Conservation (phyloP, 78 protist genomes). For the Pigoraptor vietnamica region DNA sequence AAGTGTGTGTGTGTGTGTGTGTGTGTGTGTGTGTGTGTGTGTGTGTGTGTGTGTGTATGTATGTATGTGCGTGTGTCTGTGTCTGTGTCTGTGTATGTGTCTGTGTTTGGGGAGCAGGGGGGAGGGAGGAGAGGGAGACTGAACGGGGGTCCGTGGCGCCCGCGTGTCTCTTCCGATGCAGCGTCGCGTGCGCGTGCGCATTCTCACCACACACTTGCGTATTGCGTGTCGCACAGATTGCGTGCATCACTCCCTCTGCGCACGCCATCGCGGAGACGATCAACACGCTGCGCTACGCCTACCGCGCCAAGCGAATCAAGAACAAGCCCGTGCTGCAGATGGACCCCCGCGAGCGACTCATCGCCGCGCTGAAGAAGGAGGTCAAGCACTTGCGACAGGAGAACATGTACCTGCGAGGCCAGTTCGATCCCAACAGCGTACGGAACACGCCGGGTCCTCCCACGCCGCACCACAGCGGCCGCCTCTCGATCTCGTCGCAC, state of each 20-base stretch:
- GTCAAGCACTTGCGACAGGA: background rate
- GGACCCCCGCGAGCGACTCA: background rate
- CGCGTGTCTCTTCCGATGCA: background rate
- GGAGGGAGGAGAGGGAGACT: too few species aligned
- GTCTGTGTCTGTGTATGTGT: background rate
- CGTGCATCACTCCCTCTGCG: background rate
- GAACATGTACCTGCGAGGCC: background rate
- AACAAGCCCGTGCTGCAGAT: background rate
- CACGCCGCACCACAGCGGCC: background rate
- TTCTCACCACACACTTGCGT: too few species aligned
- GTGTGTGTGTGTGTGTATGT: background rate
- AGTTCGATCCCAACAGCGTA: background rate
- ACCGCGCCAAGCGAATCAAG: slow-evolving; percentile 1
- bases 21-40: background rate
- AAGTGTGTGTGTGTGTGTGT: background rate
- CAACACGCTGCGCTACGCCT: background rate
- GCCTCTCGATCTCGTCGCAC: background rate
- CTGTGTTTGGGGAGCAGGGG: background rate
- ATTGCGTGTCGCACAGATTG: background rate
- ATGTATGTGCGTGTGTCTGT: background rate
- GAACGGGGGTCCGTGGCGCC: too few species aligned
- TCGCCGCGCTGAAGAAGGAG: background rate
- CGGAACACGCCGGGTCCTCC: background rate
- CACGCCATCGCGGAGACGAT: background rate
- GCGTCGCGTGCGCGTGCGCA: too few species aligned